A percentile compares a stretch with the other conserved stretches of the same genome.
These are phyloP conservation scores for Sporothrix schenckii DNA, from an alignment of 2,329 filamentous ascomycete genomes.

Conservation along the genomic window DNA sequence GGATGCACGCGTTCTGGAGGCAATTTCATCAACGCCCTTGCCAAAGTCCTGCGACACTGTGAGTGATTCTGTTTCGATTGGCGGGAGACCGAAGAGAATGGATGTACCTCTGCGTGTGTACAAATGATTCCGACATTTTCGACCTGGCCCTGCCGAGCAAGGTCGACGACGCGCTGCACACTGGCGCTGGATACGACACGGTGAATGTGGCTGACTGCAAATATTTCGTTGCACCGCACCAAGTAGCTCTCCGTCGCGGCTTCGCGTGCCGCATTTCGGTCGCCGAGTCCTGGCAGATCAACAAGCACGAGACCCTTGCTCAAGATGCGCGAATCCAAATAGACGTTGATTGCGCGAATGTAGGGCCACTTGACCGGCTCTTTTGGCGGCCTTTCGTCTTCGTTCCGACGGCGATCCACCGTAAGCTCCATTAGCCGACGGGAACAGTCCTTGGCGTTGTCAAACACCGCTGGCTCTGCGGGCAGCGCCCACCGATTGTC, in stretches of 20 bases:
- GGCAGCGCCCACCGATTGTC: background rate
- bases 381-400: slow-evolving; percentile 2
- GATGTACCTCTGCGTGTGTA: background rate
- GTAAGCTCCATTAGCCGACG: slow-evolving; percentile 6
- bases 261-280: slow-evolving; percentile 17
- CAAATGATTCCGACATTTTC: background rate
- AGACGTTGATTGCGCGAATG: slow-evolving; percentile 17
- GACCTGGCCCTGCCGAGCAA: background rate
- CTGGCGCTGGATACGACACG: background rate
- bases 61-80: background rate
- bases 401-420: background rate
- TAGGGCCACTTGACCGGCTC: slow-evolving; percentile 16
- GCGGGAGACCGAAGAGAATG: background rate
- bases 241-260: slow-evolving; percentile 8
- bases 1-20: background rate
- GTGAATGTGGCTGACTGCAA: background rate
- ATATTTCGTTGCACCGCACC: slow-evolving; percentile 13
- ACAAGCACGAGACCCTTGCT: slow-evolving; percentile 18
- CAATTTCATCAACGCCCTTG: background rate
- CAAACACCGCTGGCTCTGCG: background rate
- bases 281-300: slow-evolving; percentile 19
- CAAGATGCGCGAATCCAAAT: background rate
- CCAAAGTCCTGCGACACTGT: background rate
- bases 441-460: background rate
- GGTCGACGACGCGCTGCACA: slow-evolving; percentile 1